These are phyloP conservation scores for Prunus campanulata DNA, from an alignment of 306 rosid genomes.

Conservation along the genomic window DNA sequence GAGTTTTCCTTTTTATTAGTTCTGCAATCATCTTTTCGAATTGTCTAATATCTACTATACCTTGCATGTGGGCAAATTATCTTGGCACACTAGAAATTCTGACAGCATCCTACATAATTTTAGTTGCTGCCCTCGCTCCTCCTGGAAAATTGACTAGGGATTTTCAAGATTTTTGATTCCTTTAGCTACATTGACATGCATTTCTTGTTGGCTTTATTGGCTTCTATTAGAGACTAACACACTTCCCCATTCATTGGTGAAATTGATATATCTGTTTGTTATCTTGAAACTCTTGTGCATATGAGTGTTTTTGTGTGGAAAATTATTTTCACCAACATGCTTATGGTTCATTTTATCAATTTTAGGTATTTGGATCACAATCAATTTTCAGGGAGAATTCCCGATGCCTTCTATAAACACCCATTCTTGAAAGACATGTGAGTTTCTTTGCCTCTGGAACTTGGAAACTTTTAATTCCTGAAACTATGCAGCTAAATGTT, in stretches of 20 bases:
- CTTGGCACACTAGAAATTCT: neutral
- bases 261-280: neutral
- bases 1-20: too few relatives aligned
- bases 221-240: neutral
- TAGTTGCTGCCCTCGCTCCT: neutral
- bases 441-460: slow-evolving; percentile 29
- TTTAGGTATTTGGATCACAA: slow-evolving; percentile 94
- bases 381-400: slow-evolving; percentile 94
- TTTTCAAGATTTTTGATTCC: neutral
- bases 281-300: neutral
- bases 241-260: neutral
- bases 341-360: slow-evolving; percentile 12
- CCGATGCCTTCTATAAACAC: slow-evolving; percentile 86
- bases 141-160: neutral
- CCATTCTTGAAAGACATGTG: slow-evolving; percentile 95
- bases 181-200: neutral
- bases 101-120: too few relatives aligned
- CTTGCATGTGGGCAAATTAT: neutral
- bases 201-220: neutral
- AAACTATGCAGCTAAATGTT: slow-evolving; percentile 11
- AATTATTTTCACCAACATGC: neutral
- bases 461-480: neutral
- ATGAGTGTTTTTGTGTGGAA: neutral
- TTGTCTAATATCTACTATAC: neutral
- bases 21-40: too few relatives aligned